Evolutionary conservation across 1,284 basidiomycete species (phyloP).

Genomic region (Marasmius oreades): DNA sequence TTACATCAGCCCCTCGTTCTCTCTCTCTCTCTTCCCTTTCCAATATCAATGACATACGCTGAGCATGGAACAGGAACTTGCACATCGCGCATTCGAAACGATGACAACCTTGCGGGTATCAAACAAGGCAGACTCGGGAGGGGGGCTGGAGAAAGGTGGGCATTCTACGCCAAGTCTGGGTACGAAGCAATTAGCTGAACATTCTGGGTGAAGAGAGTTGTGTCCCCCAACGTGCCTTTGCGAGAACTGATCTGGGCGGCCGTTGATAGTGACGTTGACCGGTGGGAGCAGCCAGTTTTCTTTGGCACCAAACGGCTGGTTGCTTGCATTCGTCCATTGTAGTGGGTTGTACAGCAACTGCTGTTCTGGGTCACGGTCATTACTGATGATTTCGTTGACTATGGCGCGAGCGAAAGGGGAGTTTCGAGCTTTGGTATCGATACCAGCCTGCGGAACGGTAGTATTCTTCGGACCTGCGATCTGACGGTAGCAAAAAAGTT

Average conservation of each 20-base stretch:
- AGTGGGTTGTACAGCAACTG: slow-evolving; percentile 47
- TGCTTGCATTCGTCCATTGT: slow-evolving; percentile 48
- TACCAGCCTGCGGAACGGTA: slow-evolving; percentile 54
- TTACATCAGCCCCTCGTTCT: too few species aligned
- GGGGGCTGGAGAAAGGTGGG: slow-evolving; percentile 43
- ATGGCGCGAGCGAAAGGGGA: slow-evolving; percentile 49
- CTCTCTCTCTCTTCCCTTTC: too few species aligned
- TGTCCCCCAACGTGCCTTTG: slow-evolving; percentile 31
- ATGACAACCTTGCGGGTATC: slow-evolving; percentile 50
- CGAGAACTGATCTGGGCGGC: slow-evolving; percentile 44
- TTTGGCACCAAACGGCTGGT: slow-evolving; percentile 38
- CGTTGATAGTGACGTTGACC: slow-evolving; percentile 41
- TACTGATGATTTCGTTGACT: slow-evolving; percentile 35
- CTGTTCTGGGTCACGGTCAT: slow-evolving; percentile 42
- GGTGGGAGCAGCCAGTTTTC: slow-evolving; percentile 45
- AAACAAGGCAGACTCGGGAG: slow-evolving; percentile 46
- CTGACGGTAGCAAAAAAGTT: too few species aligned
- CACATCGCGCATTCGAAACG: slow-evolving; percentile 51
- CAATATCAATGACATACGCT: slow-evolving; percentile 33
- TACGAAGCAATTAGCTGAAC: background rate
- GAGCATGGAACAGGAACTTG: slow-evolving; percentile 58
- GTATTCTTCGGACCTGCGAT: slow-evolving; percentile 50
- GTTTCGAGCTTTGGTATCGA: slow-evolving; percentile 52
- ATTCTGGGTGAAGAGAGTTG: background rate
- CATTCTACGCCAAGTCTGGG: slow-evolving; percentile 54